Conservation (phyloP, 139 green algal species). For the Coelastrella sp. region DNA sequence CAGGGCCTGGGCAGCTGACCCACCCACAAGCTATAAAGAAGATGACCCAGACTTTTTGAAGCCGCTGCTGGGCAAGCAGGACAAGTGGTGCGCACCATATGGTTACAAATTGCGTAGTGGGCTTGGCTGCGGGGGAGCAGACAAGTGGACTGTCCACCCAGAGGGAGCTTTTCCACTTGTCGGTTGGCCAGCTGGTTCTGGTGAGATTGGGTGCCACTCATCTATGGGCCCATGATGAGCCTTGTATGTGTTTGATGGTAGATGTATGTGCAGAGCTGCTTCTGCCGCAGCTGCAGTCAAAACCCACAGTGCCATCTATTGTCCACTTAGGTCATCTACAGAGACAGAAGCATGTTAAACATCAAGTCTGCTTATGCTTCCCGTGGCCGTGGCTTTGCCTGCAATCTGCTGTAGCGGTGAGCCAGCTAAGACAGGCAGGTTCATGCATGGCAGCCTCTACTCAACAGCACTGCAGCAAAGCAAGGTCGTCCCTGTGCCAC, state of each 20-base stretch:
- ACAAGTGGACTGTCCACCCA: slow-evolving; percentile 74
- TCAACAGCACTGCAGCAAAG: no score
- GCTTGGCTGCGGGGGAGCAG: slow-evolving; percentile 71
- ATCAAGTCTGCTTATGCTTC: no score
- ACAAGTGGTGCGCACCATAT: slow-evolving; percentile 71
- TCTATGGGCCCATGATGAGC: no score
- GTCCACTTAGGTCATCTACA: neutral
- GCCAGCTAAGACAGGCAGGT: no score
- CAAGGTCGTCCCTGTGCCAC: no score
- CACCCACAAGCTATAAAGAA: slow-evolving; percentile 17
- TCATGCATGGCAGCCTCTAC: no score
- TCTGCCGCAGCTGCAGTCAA: neutral
- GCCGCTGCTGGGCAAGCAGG: neutral
- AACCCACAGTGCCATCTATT: neutral
- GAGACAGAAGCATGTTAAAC: neutral
- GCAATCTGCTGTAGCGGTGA: no score
- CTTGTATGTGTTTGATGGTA: no score
- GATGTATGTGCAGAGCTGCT: neutral
- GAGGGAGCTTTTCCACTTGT: neutral
- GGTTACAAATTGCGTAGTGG: slow-evolving; percentile 63
- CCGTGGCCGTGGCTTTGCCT: no score
- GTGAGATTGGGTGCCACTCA: neutral
- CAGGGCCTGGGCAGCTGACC: slow-evolving; percentile 23
- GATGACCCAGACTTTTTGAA: neutral
- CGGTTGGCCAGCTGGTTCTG: slow-evolving; percentile 2